Base-by-base conservation (phyloP, 176 grass and related monocot genomes). In the Bromus sterilis region DNA sequence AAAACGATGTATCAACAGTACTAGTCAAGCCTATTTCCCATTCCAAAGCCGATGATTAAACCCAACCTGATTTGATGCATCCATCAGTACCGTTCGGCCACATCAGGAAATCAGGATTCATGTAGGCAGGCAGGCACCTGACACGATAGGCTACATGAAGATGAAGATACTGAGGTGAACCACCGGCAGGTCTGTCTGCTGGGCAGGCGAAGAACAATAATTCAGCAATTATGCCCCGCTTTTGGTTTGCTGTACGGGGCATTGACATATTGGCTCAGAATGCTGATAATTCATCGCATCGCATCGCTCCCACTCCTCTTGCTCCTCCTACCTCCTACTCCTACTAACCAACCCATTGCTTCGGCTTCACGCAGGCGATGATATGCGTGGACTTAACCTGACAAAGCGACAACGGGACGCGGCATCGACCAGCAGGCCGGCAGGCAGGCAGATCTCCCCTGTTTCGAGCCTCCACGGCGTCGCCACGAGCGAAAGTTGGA, bases 191-290 rank as follows among this genome's bases (percentile, higher is more conserved):
- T 81, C 66, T 73, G 44, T 16, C 44, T 55, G 63, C 35, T 67
- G 32, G 23, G 46, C 86, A 53, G 75, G 51, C 11, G 59, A 66
- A 10, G 7, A 16, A 9, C 82, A 80, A 67, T 66, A 66, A 75
- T 61, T 58, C 53, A 9, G 63, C 82, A 89, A 77, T 89, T 77
- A 81, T 89, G 76, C 9, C 7, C 31, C 11, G 40, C 77, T 53
- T 84, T 78, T 89, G 11, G 31, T 21, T 34, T 25, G 64, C 11
- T 61, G 82, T 89, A 70, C 87, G 11, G 56, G 24, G 5, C 80
- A 44, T 78, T 84, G 87, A 84, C 81, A 57, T 46, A 32, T 59
- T 7, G 0, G 30, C 35, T 42, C 11, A 55, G 36, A 66, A 71
- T n/a, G n/a, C 6, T 9, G 3, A 49, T 49, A 48, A 51, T 55